Base-by-base conservation (phyloP, 2,329 filamentous ascomycete species). In the Penicillium sp. region DNA sequence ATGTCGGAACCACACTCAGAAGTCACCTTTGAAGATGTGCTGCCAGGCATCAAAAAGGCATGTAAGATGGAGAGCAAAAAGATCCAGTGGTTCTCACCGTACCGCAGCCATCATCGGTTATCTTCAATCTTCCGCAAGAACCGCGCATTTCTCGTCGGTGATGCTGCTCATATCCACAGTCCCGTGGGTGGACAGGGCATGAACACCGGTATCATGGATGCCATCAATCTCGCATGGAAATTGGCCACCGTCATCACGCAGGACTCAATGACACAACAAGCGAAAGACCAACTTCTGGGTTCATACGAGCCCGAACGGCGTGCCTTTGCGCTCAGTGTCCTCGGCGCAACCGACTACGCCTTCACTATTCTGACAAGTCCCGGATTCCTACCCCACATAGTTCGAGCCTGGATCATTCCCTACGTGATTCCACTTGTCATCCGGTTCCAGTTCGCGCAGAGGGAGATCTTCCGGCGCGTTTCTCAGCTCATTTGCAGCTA, bases 101-200 rank as follows among this genome's bases (percentile, higher is more conserved):
- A 77, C 57, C 69, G 65, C 2, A 65, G 75, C 6, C 74, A 74
- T 55, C 67, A 74, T 53, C 63, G 72, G 6, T 66, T 70, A 24
- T 68, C 69, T 2, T 63, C 63, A 6, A 55, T 50, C 7, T 76
- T 77, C 54, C 71, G 73, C 5, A 67, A 69, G 18, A 72, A 74
- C 2, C 70, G 77, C 3, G 66, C 78, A 3, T 75, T 81, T 36
- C 63, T 82, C 0, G 77, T 75, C 1, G 78, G 79, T 11, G 79
- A 82, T 46, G 77, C 78, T 5, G 77, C 76, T 1, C 78, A 82
- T 49, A 77, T 77, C 10, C 77, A 81, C 49, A 77, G 69, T 29
- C 77, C 77, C 0, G 73, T 74, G 0, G 79, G 77, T 2, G 79
- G 76, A 0, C 78, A 80, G 55, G 79, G 79, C 1, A 77, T 81